phyloP scores from a whole-genome alignment of 2,329 filamentous ascomycete genomes.

The Aspergillus quadricinctus region DNA sequence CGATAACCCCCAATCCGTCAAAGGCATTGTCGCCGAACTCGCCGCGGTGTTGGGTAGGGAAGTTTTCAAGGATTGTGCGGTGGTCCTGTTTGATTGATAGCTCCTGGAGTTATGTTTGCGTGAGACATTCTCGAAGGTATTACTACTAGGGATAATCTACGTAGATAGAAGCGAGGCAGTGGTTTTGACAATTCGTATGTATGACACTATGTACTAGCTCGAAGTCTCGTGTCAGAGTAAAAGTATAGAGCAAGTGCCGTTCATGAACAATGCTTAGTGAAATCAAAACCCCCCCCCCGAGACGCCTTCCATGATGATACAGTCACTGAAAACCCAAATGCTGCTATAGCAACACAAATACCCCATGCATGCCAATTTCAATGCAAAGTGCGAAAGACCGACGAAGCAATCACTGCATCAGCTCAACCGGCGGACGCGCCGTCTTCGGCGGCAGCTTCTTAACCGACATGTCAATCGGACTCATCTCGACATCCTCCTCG shows the following conservation, averaged over 20 bases:
- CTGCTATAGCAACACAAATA: neutral
- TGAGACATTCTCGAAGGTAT: neutral
- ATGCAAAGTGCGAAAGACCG: neutral
- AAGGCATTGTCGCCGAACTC: constrained; percentile 45
- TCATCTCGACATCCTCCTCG: constrained; percentile 43
- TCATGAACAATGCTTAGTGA: neutral
- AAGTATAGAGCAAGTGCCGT: neutral
- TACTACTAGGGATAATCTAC: neutral
- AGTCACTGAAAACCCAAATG: neutral
- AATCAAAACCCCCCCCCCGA: neutral
- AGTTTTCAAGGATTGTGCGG: constrained; percentile 39
- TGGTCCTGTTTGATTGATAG: constrained; percentile 34
- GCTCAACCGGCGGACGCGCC: constrained; percentile 52
- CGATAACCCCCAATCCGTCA: constrained; percentile 41
- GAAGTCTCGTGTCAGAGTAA: neutral
- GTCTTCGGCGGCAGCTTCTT: constrained; percentile 49
- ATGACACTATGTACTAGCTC: constrained; percentile 1
- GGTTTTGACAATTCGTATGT: neutral
- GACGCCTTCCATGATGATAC: neutral
- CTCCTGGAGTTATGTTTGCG: neutral
- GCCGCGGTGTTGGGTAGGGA: constrained; percentile 43
- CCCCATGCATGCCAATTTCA: constrained; percentile 1
- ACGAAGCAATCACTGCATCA: constrained; percentile 43
- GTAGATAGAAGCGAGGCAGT: neutral
- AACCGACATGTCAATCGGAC: constrained; percentile 39